A percentile compares a stretch with the other conserved stretches of the same genome.
Evolutionary conservation across 2,329 filamentous ascomycete species (phyloP).

Genomic region (Claviceps capensis): DNA sequence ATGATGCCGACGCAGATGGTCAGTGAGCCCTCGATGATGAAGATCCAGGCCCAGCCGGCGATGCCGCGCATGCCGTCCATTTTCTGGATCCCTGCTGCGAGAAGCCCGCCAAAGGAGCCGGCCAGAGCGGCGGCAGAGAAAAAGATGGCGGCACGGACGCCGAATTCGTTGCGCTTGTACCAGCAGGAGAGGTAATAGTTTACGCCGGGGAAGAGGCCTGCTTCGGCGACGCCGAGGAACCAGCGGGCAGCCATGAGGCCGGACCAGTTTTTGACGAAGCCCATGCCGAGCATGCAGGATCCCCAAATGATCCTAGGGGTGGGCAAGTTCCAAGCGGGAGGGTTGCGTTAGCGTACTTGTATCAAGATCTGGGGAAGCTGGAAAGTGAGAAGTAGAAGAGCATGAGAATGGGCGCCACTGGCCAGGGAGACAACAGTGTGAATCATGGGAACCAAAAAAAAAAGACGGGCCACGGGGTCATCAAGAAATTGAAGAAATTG

Average conservation of each 20-base stretch:
- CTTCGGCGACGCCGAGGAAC: constrained; percentile 63
- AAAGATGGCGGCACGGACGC: constrained; percentile 67
- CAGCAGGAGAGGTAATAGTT: constrained; percentile 75
- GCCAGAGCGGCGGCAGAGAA: constrained; percentile 72
- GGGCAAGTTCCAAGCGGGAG: too few species aligned
- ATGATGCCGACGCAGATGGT: constrained; percentile 55
- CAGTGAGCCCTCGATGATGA: constrained; percentile 55
- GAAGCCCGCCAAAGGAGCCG: constrained; percentile 62
- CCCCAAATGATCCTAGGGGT: constrained; percentile 46
- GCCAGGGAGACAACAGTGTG: too few species aligned
- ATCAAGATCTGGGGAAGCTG: too few species aligned
- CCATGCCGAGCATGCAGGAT: constrained; percentile 54
- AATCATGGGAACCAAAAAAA: too few species aligned
- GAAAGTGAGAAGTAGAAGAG: too few species aligned
- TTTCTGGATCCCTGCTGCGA: constrained; percentile 56
- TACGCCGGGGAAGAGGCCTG: constrained; percentile 63
- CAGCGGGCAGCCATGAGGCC: constrained; percentile 53
- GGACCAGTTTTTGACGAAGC: constrained; percentile 48
- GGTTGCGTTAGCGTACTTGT: too few species aligned
- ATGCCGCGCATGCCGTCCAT: constrained; percentile 50
- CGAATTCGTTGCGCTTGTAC: constrained; percentile 71
- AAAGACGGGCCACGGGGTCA: too few species aligned
- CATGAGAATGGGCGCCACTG: too few species aligned
- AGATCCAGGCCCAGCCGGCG: constrained; percentile 51
- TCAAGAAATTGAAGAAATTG: too few species aligned